Evolutionary conservation across 2,329 filamentous ascomycete species (phyloP).

Genomic region (Orbilia brochopaga): DNA sequence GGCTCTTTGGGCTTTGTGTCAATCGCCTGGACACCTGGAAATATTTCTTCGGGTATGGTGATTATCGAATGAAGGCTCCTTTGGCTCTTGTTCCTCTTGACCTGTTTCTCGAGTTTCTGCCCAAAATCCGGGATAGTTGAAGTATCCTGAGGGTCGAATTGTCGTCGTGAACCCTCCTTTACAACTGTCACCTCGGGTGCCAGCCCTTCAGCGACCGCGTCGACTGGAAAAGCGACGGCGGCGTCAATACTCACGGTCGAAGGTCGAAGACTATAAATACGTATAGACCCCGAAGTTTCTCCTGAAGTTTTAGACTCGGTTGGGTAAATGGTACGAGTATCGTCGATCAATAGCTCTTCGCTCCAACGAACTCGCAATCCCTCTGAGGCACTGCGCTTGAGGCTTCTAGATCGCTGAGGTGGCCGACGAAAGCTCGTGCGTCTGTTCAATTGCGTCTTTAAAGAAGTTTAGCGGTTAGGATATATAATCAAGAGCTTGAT

Average conservation of each 20-base stretch:
- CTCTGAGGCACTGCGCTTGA: slow-evolving; percentile 17
- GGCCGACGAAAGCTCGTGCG: slow-evolving; percentile 35
- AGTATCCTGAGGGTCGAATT: slow-evolving; percentile 34
- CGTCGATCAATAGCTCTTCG: slow-evolving; percentile 35
- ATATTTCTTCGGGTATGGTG: neutral
- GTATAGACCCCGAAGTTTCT: slow-evolving; percentile 34
- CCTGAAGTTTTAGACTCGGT: slow-evolving; percentile 32
- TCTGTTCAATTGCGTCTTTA: slow-evolving; percentile 38
- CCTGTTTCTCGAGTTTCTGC: neutral
- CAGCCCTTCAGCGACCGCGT: slow-evolving; percentile 36
- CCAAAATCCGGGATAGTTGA: neutral
- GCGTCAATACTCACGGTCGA: slow-evolving; percentile 44
- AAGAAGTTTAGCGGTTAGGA: neutral
- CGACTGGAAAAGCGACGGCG: slow-evolving; percentile 24
- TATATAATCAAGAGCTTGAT: neutral
- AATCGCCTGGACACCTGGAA: neutral
- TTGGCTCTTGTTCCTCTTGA: slow-evolving; percentile 9
- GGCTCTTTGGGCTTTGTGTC: neutral
- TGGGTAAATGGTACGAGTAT: slow-evolving; percentile 36
- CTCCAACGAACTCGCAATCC: slow-evolving; percentile 46
- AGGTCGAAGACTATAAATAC: slow-evolving; percentile 20
- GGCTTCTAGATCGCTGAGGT: slow-evolving; percentile 32
- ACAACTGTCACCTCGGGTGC: slow-evolving; percentile 35
- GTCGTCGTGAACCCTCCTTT: slow-evolving; percentile 16
- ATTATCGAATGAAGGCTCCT: neutral